Evolutionary conservation across 129 eudicot genomes (phyloP).

Genomic region (Erigeron canadensis): DNA sequence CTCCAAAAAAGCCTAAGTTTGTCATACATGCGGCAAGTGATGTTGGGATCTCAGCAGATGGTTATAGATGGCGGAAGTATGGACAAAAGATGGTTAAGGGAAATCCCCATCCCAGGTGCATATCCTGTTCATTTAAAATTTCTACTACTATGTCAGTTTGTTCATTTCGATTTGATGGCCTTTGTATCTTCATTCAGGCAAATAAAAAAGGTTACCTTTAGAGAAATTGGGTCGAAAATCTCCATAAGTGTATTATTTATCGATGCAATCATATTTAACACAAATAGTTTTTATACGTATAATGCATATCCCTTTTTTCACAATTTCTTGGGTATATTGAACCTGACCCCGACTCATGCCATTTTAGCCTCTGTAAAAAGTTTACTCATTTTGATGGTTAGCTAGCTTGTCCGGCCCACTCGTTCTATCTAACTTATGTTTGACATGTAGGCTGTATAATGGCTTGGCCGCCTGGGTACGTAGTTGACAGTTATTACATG

Average conservation of each 20-base stretch:
- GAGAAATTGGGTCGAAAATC: neutral
- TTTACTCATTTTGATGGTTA: neutral
- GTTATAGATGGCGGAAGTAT: conserved; percentile 77
- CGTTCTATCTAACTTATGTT: neutral
- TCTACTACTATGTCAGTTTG: neutral
- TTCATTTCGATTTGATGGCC: conserved; percentile 1
- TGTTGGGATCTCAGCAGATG: conserved; percentile 74
- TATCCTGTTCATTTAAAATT: neutral
- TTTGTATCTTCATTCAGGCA: neutral
- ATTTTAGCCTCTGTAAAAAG: too few species aligned
- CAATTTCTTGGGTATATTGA: too few species aligned
- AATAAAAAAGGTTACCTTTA: neutral
- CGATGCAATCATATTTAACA: neutral
- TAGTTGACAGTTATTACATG: neutral
- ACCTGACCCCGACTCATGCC: too few species aligned
- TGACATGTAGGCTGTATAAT: neutral
- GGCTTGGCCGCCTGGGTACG: neutral
- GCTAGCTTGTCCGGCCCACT: neutral
- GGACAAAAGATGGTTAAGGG: conserved; percentile 81
- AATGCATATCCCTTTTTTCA: neutral
- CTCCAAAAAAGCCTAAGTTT: conserved; percentile 66
- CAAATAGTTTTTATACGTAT: neutral
- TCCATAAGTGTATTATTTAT: neutral
- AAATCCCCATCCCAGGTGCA: conserved; percentile 86
- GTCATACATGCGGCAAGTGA: conserved; percentile 82